Conservation (phyloP, 2,329 filamentous ascomycete species). For the Talaromyces piceae region DNA sequence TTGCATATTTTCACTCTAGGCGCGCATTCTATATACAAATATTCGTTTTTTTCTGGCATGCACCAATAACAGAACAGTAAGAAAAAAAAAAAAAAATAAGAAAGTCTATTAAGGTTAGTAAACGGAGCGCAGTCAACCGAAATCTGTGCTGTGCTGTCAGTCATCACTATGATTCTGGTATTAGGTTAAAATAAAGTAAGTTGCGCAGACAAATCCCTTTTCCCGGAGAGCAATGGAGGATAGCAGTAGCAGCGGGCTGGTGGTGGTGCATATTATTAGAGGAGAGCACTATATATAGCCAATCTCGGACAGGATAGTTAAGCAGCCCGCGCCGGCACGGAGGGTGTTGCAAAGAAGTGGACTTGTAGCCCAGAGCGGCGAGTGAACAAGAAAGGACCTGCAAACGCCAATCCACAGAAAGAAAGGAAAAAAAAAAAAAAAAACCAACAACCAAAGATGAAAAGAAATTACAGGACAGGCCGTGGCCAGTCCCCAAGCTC, state of each 20-base stretch:
- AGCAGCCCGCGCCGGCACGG: background rate
- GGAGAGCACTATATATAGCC: background rate
- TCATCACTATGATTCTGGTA: background rate
- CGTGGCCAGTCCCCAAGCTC: constrained; percentile 1
- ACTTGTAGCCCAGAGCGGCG: background rate
- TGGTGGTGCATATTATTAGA: background rate
- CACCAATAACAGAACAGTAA: background rate
- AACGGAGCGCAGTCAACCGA: background rate
- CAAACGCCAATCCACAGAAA: background rate
- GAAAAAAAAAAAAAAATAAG: too few species aligned
- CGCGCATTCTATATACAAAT: background rate
- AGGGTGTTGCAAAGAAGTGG: background rate
- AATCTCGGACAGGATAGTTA: too few species aligned
- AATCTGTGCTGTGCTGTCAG: background rate
- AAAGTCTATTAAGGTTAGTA: background rate
- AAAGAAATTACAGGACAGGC: background rate
- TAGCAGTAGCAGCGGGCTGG: background rate
- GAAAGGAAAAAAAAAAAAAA: background rate
- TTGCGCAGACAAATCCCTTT: background rate
- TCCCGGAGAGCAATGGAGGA: background rate
- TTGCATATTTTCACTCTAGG: background rate
- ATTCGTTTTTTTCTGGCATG: background rate
- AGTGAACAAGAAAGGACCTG: background rate
- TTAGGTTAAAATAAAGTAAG: background rate
- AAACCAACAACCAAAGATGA: background rate